phyloP scores from a whole-genome alignment of 2,329 filamentous ascomycete genomes.

The Penicillium rolfsii region DNA sequence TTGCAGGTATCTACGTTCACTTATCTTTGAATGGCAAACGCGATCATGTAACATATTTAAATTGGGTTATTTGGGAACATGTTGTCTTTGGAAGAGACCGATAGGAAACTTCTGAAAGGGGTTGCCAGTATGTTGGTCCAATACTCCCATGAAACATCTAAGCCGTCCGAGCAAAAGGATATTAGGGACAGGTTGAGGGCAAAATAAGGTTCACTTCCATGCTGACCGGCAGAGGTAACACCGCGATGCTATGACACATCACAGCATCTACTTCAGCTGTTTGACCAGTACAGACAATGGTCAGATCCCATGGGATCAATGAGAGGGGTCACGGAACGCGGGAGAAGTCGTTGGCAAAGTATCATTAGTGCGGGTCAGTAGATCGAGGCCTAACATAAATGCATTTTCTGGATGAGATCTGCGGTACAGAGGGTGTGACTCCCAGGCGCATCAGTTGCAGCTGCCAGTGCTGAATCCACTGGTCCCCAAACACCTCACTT shows the following conservation, averaged over 20 bases:
- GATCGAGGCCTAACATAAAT: background rate
- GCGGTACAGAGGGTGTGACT: background rate
- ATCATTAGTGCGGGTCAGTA: background rate
- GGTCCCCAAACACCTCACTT: background rate
- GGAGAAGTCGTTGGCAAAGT: background rate
- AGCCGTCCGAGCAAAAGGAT: too few species aligned
- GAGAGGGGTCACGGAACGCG: background rate
- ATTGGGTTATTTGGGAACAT: background rate
- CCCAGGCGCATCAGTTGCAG: background rate
- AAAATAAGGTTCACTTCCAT: background rate
- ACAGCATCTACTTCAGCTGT: background rate
- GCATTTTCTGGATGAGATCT: background rate
- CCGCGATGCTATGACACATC: background rate
- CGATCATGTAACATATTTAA: background rate
- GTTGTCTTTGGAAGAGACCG: background rate
- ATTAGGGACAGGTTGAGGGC: background rate
- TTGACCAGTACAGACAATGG: background rate
- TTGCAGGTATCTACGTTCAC: too few species aligned
- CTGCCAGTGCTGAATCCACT: background rate
- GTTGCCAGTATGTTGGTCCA: too few species aligned
- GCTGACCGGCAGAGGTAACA: background rate
- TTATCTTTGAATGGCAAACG: too few species aligned
- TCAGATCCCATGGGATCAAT: background rate
- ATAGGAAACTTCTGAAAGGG: background rate
- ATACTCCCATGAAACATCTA: too few species aligned